These are phyloP conservation scores for Steccherinum ochraceum DNA, from an alignment of 768 basidiomycete genomes.

Conservation along the genomic window DNA sequence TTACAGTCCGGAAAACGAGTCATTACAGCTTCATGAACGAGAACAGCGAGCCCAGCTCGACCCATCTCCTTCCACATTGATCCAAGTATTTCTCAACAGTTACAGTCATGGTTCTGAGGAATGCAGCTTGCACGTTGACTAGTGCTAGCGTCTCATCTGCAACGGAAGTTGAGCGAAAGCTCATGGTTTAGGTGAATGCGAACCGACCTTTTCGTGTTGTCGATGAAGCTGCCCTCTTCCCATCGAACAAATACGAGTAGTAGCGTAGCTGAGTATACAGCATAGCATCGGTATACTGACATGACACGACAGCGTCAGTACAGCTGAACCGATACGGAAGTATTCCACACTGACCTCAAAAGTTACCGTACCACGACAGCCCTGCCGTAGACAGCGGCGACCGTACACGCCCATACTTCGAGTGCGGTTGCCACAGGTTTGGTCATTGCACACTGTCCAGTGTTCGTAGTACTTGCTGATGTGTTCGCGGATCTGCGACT, in stretches of 20 bases:
- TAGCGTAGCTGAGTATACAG: constrained; percentile 90
- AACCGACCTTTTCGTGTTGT: neutral
- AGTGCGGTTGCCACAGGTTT: constrained; percentile 78
- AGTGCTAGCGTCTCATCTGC: constrained; percentile 54
- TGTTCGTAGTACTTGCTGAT: constrained; percentile 84
- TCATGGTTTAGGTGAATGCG: neutral
- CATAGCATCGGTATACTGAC: constrained; percentile 75
- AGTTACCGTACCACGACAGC: constrained; percentile 63
- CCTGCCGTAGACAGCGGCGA: constrained; percentile 63
- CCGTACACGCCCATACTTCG: constrained; percentile 94
- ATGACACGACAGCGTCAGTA: constrained; percentile 5
- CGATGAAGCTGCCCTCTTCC: constrained; percentile 35
- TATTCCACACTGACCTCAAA: constrained; percentile 60
- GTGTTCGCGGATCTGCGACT: constrained; percentile 72
- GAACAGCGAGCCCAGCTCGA: constrained; percentile 75
- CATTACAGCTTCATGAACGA: constrained; percentile 65
- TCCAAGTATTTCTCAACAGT: constrained; percentile 79
- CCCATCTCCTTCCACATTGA: constrained; percentile 85
- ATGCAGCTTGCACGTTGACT: constrained; percentile 38
- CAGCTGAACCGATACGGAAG: neutral
- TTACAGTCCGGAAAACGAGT: neutral
- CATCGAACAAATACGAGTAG: constrained; percentile 74
- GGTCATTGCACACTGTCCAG: constrained; percentile 84
- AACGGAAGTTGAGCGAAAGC: neutral
- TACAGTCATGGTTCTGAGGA: constrained; percentile 45